Evolutionary conservation across 2,329 filamentous ascomycete genomes (phyloP), one percentile per base, ranked within the genome.

Genomic region (Aspergillus proliferans): DNA sequence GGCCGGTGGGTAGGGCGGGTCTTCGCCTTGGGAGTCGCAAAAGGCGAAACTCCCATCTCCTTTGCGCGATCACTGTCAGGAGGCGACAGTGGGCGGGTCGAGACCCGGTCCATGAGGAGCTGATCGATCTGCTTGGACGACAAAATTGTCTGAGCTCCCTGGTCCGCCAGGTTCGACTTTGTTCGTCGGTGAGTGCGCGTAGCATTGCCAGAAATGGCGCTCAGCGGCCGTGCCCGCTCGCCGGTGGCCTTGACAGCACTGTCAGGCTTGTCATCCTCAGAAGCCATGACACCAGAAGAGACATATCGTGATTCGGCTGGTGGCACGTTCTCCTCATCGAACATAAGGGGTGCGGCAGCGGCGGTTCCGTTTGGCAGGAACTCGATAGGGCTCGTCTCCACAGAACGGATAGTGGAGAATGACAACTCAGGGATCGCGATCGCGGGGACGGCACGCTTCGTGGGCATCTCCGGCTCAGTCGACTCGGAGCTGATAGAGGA

Each of bases 91-190:
- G 66, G 63, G 12, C 64, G 62, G 28, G 59, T 22, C 40, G 60
- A 60, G 45, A 66, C 63, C 58, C 81, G 82, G 47, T 77, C 76
- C 56, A 79, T 78, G 48, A 94, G 71, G 61, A 95, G 77, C 48
- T 82, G 79, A 57, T 95, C 90, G 54, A 95, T 88, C 48, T 86
- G 84, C 45, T 86, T 81, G 0, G 87, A 81, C n/a, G 89, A 94
- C 26, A 96, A 75, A 36, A 85, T 78, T 21, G 91, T 96, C 70
- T 96, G 92, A 12, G 87, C 86, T 47, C 84, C 81, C 56, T 86
- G 85, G 59, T 95, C 88, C 18, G 76, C 72, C 52, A 78, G 85
- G 47, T 71, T 67, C 38, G 64, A 66, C 58, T 51, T 58, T 15
- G 58, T 59, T 19, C 50, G 54, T n/a, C 56, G 52, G 47, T 46